A percentile compares a stretch with the other conserved stretches of the same genome.
These are phyloP conservation scores for Clathrus columnatus DNA, from an alignment of 768 basidiomycete species.

Conservation along the genomic window DNA sequence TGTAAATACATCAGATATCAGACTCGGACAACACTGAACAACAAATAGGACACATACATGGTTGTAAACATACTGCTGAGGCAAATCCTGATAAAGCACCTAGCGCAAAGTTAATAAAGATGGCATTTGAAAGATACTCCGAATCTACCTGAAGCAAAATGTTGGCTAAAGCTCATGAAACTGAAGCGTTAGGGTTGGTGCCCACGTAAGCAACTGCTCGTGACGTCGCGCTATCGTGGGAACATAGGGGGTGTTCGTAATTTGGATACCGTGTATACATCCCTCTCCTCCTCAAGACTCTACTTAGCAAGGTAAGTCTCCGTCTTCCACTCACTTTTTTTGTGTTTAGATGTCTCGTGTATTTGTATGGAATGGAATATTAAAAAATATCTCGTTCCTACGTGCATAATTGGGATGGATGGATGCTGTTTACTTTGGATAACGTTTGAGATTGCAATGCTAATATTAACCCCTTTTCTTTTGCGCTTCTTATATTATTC, in stretches of 20 bases:
- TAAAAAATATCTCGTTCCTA: background rate
- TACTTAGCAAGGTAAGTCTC: no score
- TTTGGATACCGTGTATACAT: no score
- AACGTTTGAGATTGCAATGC: background rate
- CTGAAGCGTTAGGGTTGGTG: no score
- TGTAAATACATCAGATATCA: slow-evolving; percentile 19
- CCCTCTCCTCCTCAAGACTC: no score
- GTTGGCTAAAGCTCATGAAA: background rate
- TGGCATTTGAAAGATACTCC: background rate
- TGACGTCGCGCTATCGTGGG: no score
- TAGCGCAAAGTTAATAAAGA: slow-evolving; percentile 20
- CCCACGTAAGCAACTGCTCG: no score
- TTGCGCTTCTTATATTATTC: background rate
- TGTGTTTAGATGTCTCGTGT: background rate
- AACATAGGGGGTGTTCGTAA: no score
- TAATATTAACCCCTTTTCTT: background rate
- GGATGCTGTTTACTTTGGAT: background rate
- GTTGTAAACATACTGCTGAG: slow-evolving; percentile 67
- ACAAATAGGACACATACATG: slow-evolving; percentile 39
- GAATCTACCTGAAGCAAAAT: background rate
- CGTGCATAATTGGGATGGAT: background rate
- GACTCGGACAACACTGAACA: background rate
- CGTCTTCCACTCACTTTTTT: no score
- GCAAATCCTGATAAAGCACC: slow-evolving; percentile 75
- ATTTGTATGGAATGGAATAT: background rate